Base-by-base conservation (phyloP, 352 stramenopile genomes). In the Globisporangium emineosum region DNA sequence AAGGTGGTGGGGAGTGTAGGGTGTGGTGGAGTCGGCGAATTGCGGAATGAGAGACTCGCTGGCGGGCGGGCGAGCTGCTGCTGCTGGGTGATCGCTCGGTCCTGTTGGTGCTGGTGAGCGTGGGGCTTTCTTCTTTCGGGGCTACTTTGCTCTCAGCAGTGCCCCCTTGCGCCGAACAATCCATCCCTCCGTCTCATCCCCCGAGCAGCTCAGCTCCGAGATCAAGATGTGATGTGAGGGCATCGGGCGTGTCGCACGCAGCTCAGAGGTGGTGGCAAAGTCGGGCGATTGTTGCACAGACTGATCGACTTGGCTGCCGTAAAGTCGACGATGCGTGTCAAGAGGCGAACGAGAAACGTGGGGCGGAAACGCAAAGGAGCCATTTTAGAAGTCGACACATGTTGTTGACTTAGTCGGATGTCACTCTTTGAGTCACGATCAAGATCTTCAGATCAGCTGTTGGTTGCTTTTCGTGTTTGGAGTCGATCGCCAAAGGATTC, bases 11-110 rank as follows among this genome's bases (percentile, higher is more conserved):
- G 9, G 19, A 53, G 37, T 50, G 53, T 35, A 19, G 42, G 1
- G 27, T 60, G 56, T 40, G 56, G 21, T 9, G 43, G 47, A 64
- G 58, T 27, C 43, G 30, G 58, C 58, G 40, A 64, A 57, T 57
- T 57, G 58, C 58, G 43, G 58, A 57, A 54, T 64, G 58, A 54
- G 58, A 21, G 10, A 29, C 30, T 3, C 15, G 56, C 10, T 29
- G 56, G 2, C 51, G 13, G 51, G 27, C 29, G 13, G 12, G 35
- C 15, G 37, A n/a, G 37, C 15, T 21, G 15, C 37, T 45, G 9
- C 15, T n/a, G n/a, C n/a, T n/a, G n/a, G n/a, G n/a, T n/a, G n/a
- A 32, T 32, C 29, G 29, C 29, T 32, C 29, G 5, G 29, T 32
- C 29, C 29, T 32, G 29, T 32, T 32, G 2, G 29, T 32, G 29